Conservation (phyloP, 257 asterid species). For the Capsicum baccatum region DNA sequence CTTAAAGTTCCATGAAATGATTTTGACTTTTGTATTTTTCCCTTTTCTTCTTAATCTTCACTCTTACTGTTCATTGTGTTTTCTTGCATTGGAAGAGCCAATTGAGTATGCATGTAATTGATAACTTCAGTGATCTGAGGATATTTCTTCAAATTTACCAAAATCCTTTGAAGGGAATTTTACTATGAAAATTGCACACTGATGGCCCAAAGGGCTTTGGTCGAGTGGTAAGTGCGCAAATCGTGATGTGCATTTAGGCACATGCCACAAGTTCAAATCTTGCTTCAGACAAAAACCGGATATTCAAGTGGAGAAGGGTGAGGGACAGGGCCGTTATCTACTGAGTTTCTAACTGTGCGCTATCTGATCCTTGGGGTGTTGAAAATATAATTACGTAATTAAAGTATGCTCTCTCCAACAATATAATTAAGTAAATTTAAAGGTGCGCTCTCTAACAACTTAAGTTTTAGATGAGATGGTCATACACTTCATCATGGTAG, state of each 20-base stretch:
- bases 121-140: background rate
- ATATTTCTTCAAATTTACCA: background rate
- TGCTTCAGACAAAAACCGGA: background rate
- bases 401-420: too few species aligned
- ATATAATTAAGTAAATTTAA: background rate
- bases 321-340: background rate
- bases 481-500: too few species aligned
- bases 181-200: too few species aligned
- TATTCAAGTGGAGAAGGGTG: background rate
- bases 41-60: background rate
- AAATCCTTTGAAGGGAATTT: slow-evolving; percentile 15
- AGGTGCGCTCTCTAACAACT: background rate
- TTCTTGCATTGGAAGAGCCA: background rate
- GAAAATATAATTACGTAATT: background rate
- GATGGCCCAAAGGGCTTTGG: too few species aligned
- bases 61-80: background rate
- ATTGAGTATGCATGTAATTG: background rate
- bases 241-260: too few species aligned
- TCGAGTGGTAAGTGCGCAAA: too few species aligned
- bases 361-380: background rate
- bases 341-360: background rate
- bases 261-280: background rate
- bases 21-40: background rate
- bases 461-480: too few species aligned
- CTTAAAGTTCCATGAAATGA: background rate